Conservation (phyloP, 1,284 basidiomycete genomes). For the Sanghuangporus sanghuang region DNA sequence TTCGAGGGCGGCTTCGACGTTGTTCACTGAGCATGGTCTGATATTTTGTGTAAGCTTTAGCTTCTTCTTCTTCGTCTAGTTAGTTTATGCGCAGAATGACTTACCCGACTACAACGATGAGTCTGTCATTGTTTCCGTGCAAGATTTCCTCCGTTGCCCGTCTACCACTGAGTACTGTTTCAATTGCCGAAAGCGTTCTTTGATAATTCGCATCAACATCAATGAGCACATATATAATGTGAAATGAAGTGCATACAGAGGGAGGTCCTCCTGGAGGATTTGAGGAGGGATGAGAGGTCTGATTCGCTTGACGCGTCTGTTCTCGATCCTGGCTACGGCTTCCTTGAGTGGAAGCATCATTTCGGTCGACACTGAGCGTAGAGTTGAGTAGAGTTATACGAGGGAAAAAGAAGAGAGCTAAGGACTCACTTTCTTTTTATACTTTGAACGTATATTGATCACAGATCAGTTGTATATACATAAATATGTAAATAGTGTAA, state of each 20-base stretch:
- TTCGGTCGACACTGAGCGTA: conserved; percentile 30
- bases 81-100: conserved; percentile 24
- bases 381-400: conserved; percentile 2
- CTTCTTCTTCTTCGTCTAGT: not conserved
- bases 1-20: conserved; percentile 77
- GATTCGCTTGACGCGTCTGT: conserved; percentile 80
- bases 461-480: too few relatives aligned
- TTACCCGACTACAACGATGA: conserved; percentile 85
- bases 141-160: conserved; percentile 74
- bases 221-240: conserved; percentile 13
- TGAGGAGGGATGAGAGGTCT: conserved; percentile 89
- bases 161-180: conserved; percentile 85
- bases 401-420: not conserved
- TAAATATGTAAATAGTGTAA: too few relatives aligned
- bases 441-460: not conserved
- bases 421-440: not conserved
- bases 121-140: conserved; percentile 81
- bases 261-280: conserved; percentile 86
- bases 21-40: conserved; percentile 92
- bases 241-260: conserved; percentile 46
- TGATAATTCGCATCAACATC: conserved; percentile 19
- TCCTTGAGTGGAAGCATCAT: conserved; percentile 66
- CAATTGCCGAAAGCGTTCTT: conserved; percentile 70
- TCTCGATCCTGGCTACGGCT: conserved; percentile 78
- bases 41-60: conserved; percentile 9